phyloP scores from a whole-genome alignment of 352 stramenopile species.

The Phytophthora foliorum region DNA sequence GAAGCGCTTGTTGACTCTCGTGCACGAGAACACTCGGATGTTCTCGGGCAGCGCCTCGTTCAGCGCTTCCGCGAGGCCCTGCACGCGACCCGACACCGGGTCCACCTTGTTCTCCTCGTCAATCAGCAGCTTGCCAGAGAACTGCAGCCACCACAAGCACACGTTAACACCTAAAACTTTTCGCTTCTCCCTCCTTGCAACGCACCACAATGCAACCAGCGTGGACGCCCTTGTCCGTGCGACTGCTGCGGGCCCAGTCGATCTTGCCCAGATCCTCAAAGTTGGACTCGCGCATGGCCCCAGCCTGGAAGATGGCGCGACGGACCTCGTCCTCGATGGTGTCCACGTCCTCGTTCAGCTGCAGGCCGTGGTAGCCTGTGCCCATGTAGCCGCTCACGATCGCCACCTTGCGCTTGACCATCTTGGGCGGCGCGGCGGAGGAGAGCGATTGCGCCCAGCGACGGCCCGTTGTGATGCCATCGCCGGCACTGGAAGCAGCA shows the following conservation, averaged over 20 bases:
- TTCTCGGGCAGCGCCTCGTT: conserved; percentile 83
- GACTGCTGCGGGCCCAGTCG: conserved; percentile 90
- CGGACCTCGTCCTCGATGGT: conserved; percentile 91
- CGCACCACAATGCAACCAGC: conserved; percentile 90
- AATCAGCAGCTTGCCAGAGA: conserved; percentile 90
- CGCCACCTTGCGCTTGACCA: conserved; percentile 91
- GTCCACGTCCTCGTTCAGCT: conserved; percentile 80
- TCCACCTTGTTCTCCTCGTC: conserved; percentile 80
- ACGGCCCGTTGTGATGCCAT: neutral
- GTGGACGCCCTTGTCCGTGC: conserved; percentile 94
- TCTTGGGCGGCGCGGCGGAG: conserved; percentile 23
- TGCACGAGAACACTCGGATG: conserved; percentile 91
- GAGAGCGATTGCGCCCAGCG: conserved; percentile 12
- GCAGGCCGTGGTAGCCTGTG: conserved; percentile 80
- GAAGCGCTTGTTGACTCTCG: conserved; percentile 92
- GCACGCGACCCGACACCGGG: conserved; percentile 58
- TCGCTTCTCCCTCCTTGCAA: neutral
- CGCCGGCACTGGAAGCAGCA: neutral
- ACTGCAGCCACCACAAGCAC: conserved; percentile 41
- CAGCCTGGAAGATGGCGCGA: conserved; percentile 76
- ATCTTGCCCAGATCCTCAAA: conserved; percentile 91
- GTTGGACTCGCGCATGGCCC: conserved; percentile 90
- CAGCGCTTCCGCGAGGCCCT: conserved; percentile 67
- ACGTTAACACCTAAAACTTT: conserved; percentile 11
- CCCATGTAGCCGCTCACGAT: conserved; percentile 89